Percentiles rank a stretch among this genome's conserved stretches.
phyloP scores from a whole-genome alignment of 129 eudicot genomes.

The Pulicaria dysenterica region DNA sequence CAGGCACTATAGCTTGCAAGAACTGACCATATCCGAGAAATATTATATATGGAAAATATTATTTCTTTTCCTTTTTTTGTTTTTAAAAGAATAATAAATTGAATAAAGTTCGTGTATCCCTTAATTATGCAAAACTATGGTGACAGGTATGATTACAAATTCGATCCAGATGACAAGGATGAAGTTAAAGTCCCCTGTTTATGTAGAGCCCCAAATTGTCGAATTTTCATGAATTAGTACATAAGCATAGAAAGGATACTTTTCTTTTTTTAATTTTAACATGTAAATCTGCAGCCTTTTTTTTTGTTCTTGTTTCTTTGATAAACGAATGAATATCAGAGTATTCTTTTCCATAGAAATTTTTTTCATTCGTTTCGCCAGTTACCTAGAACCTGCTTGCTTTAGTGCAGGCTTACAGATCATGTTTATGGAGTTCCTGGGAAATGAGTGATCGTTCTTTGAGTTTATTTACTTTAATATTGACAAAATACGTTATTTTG shows the following conservation, averaged over 20 bases:
- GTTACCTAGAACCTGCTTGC: not conserved
- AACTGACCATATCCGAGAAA: not conserved
- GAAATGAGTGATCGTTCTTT: too few species aligned
- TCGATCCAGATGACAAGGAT: constrained; percentile 79
- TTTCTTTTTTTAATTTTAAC: not conserved
- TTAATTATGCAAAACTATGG: constrained; percentile 8
- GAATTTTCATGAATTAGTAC: constrained; percentile 62
- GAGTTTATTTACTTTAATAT: too few species aligned
- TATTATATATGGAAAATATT: too few species aligned
- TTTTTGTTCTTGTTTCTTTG: not conserved
- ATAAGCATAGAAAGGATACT: constrained; percentile 6
- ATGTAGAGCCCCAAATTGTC: constrained; percentile 77
- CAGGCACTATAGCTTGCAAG: not conserved
- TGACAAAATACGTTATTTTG: too few species aligned
- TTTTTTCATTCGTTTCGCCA: not conserved
- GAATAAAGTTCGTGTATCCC: not conserved
- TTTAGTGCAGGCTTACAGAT: too few species aligned
- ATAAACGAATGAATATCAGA: constrained; percentile 1
- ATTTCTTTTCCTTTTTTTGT: too few species aligned
- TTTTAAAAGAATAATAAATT: not conserved
- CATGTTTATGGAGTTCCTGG: too few species aligned
- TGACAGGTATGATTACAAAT: constrained; percentile 84
- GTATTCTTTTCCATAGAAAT: not conserved
- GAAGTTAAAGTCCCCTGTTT: constrained; percentile 83
- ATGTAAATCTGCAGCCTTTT: constrained; percentile 23